Evolutionary conservation across 192 early-diverging fungal genomes (phyloP), one percentile per base, ranked within the genome.

Genomic region (Funneliformis geosporum): DNA sequence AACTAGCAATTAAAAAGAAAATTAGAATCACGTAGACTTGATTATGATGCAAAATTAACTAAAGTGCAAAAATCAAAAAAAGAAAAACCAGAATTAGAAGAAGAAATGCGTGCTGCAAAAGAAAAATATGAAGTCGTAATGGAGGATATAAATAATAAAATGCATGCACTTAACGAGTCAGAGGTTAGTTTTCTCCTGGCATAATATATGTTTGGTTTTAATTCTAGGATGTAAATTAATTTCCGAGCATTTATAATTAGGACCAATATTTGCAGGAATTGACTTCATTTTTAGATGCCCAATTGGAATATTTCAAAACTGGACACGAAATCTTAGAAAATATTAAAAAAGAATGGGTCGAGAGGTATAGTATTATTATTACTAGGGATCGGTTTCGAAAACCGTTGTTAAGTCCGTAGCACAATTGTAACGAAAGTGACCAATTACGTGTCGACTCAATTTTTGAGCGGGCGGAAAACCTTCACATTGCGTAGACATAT

Each of bases 71-170:
- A 94, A 79, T 88, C 89, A 65, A 96, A 96, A 84, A 97, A 96
- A 86, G 95, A 97, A 76, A 94, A 91, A 55, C 91, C 94, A n/a
- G 91, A 94, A 21, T 89, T 95, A 72, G 96, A 96, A 78, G 95
- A 99, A 70, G 97, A 99, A 70, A 88, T 93, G 81, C 90, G 94
- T 42, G 91, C 94, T 0, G 91, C 96, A 11, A 96, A 96, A 83
- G 84, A 90, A 25, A 97, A 97, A 82, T 99, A 98, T 79, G 96
- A 99, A 72, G 97, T 98, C 80, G 94, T 94, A 33, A 87, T 92
- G 69, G 87, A 91, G 40, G 92, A 94, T 62, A 80, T 95, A 47
- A 87, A 90, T 14, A 84, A 88, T 5, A 87, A 92, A 65, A 99
- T 99, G 95, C 83, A 92, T 83, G 81, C 87, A 59, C 86, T 99